Evolutionary conservation across 148 eudicot genomes (phyloP), one percentile per base, ranked within the genome.

Genomic region (Rhododendron williamsianum): DNA sequence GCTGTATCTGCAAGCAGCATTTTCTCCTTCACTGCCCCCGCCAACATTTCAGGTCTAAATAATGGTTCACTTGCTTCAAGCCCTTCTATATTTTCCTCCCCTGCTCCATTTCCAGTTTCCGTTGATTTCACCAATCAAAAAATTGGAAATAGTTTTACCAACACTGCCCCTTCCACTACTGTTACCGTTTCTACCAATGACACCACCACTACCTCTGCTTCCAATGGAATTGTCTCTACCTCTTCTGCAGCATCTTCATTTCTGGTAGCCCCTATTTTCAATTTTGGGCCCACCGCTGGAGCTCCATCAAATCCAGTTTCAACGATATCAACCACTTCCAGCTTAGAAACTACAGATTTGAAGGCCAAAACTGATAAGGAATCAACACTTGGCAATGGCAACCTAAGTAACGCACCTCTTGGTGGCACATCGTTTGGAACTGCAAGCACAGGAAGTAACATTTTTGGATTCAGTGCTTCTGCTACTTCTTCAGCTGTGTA

Each of bases 21-120:
- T 27, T 83, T 86, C 46, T 81, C 87, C 30, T 84, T 85, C 78
- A 87, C 89, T 78, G 79, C 85, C 27, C 69, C 90, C 60, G 54
- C 86, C 21, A 88, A 72, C 74, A 81, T 69, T 80, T 77, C 88
- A 69, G 43, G 71, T 65, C 35, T 83, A 25, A 84, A 52, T 60
- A 91, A 87, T 84, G 95, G 90, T 35, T 86, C 83, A 30, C 36
- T 77, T 87, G 84, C 78, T 87, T 86, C 92, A 81, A 86, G 86
- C 3, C 80, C 33, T 51, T 35, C 93, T 82, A 78, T 86, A 18
- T 48, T 83, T 12, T 73, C 87, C 27, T 58, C 86, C 48, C 51
- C 90, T 77, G 36, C 86, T 83, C 81, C 91, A 21, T 76, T 49
- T 54, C 87, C 74, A 10, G 35, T 88, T 73, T 84, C 90, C n/a